A percentile compares a stretch with the other conserved stretches of the same genome.
phyloP scores from a whole-genome alignment of 805 yeast genomes.

The Pichia pseudocactophila region DNA sequence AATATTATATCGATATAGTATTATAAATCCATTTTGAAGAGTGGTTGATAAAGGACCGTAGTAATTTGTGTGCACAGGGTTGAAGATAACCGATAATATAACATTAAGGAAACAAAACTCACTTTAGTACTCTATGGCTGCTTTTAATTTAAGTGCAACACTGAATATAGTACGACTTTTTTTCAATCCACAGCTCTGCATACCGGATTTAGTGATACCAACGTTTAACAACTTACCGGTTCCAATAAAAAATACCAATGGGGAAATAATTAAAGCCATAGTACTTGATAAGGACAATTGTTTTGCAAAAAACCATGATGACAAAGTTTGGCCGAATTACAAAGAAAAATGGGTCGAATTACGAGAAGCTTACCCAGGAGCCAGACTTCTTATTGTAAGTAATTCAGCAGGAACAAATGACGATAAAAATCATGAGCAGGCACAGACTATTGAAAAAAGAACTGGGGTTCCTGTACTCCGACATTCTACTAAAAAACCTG shows the following conservation, averaged over 20 bases:
- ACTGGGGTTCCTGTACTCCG: constrained; percentile 65
- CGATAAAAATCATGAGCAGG: constrained; percentile 53
- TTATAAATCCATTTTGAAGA: no score
- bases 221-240: constrained; percentile 25
- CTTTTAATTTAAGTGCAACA: constrained; percentile 63
- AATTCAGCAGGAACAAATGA: constrained; percentile 90
- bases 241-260: constrained; percentile 12
- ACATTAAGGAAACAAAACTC: no score
- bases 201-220: constrained; percentile 64
- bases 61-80: no score
- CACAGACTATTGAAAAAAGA: constrained; percentile 46
- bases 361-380: constrained; percentile 49
- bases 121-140: constrained; percentile 7
- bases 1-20: no score
- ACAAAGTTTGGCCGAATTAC: constrained; percentile 73
- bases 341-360: constrained; percentile 46
- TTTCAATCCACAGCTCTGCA: constrained; percentile 54
- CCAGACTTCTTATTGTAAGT: constrained; percentile 65
- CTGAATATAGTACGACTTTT: constrained; percentile 53
- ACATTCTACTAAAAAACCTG: constrained; percentile 75
- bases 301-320: constrained; percentile 76
- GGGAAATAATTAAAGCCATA: constrained; percentile 50
- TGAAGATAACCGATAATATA: no score
- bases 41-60: no score
- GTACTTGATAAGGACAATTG: constrained; percentile 95